Evolutionary conservation across 805 yeast species (phyloP), one percentile per base, ranked within the genome.

Genomic region (Kodamaea neixiangensis): DNA sequence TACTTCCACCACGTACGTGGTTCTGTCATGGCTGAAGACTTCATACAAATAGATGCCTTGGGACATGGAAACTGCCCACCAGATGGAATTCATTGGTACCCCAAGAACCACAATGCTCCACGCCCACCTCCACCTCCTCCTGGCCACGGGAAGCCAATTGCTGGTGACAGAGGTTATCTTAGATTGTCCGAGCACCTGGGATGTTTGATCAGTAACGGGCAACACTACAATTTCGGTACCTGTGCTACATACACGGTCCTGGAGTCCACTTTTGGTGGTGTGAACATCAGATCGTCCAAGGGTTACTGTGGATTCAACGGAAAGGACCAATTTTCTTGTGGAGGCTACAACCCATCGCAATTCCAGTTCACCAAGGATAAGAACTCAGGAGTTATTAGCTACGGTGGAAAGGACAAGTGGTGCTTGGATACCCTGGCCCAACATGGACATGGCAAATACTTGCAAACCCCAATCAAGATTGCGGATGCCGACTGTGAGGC

Each of bases 151-250:
- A 52, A 35, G 14, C 54, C 49, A 5, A 46, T 44, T 14, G 48
- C 54, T 2, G 59, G 58, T 5, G 50, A 54, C 15, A 51, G 54
- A 7, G 73, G 75, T 9, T 74, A 66, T 58, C 61, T 88, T 43
- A 76, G 71, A 48, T 68, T 82, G 11, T 63, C 76, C 15, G 79
- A 71, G 39, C 79, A 84, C 51, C 55, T 67, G 3, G 97, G 96
- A 7, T 89, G 97, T 68, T 71, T 93, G 52, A 93, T 92, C 61
- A 81, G 87, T 53, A 87, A 82, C 61, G 99, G 99, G 3, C 79
- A 82, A 57, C 92, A 96, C 94, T 89, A 86, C 69, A 64, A 78
- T 3, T 75, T 77, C 14, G 97, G 97, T 1, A 82, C 94, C 0
- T 93, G 97, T 67, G 98, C 97, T 3, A 82, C 86, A 4, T 92